Evolutionary conservation across 139 green algal genomes (phyloP), one percentile per base, ranked within the genome.

Genomic region (Coccomyxa sp.): DNA sequence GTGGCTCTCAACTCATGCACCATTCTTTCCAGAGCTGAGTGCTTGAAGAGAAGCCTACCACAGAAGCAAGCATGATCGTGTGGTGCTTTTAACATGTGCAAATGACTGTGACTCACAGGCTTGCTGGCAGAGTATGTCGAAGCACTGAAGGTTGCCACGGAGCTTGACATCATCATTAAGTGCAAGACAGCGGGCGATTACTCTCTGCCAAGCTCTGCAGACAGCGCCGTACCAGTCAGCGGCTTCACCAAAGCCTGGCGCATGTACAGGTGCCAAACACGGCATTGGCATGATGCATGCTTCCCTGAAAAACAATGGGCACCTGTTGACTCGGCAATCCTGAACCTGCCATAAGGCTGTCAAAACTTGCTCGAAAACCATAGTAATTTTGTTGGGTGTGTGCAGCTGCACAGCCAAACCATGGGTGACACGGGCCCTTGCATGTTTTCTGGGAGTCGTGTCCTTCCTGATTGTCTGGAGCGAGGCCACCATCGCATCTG

Each of bases 401-500:
- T 38, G 21, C 71, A 31, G 71, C 23, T 77, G 76, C 38, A 60
- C 77, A 32, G 45, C 28, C 77, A 32, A 66, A 60, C 92, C 92
- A 13, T 91, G 84, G 81, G 86, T 90, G 63, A 83, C 85, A 67
- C 84, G 86, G 67, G 31, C 86, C 27, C 66, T 66, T 9, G 85
- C 90, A 10, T 31, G 94, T 27, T 1, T 85, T 31, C 85, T 95
- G 67, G 92, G 74, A 1, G 28, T 84, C 0, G 67, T 93, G 23
- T 95, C 89, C 27, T 67, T 90, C 28, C 81, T 91, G 67, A 88
- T 98, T 28, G 85, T 98, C 45, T 97, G 95, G 91, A 93, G 88
- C 16, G 95, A 98, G 87, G 91, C 91, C 51, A 98, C 95, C 75
- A 97, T 98, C 76, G 89, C 89, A 71, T 89, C 89, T 31, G 86